Evolutionary conservation across 2,329 filamentous ascomycete species (phyloP), one percentile per base, ranked within the genome.

Genomic region (Fusarium bulbicola): DNA sequence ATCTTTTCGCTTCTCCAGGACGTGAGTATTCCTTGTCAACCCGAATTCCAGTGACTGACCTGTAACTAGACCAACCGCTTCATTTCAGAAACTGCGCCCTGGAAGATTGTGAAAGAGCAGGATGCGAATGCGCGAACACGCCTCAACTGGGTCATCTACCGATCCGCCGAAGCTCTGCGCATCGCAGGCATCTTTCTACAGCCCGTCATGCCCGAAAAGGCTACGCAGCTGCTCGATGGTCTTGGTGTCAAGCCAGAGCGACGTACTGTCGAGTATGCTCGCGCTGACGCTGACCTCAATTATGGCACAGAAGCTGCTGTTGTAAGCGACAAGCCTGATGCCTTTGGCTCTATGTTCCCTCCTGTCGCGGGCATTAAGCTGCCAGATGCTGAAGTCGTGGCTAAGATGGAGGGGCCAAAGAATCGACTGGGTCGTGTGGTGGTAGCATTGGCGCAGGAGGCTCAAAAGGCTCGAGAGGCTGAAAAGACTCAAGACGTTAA

Each of bases 201-300:
- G 81, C 95, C 96, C 3, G 93, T 95, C 78, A 97, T 99, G 88
- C 96, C 96, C 1, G 86, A 84, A 45, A 97, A 97, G 81, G 89
- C 94, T 52, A 82, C 83, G 16, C 84, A 89, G 73, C 82, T 98
- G 37, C 87, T 99, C 2, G 92, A 97, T 79, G 88, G 92, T 77
- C 84, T 99, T 14, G 92, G 93, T 3, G 95, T 99, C 9, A 83
- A 85, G 7, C 80, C 84, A 14, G 85, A 88, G 15, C 88, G 88
- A 59, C 87, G 95, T 63, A 88, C 85, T 1, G 88, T 94, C 67
- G 84, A 87, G 24, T 88, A 90, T 79, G 92, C 94, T 10, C 79
- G 74, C 32, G 83, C 91, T 34, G 90, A 90, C 4, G 85, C 82
- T 14, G 96, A 98, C 82, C 77, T 85, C 40, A 84, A 86, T 3